Conservation (phyloP, 129 eudicot species). For the Solidago caesia region DNA sequence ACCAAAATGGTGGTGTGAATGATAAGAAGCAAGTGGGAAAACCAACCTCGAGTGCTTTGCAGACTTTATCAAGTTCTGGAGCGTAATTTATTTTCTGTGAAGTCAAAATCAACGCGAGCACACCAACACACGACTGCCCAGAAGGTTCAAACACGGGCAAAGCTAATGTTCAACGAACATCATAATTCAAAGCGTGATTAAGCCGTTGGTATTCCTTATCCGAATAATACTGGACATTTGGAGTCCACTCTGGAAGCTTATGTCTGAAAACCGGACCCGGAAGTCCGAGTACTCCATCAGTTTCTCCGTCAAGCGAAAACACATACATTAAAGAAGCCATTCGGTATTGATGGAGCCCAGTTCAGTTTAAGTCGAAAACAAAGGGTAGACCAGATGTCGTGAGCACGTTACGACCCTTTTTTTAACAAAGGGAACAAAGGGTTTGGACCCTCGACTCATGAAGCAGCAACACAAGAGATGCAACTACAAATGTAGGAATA, state of each 20-base stretch:
- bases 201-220: slow-evolving; percentile 73
- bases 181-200: slow-evolving; percentile 67
- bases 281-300: slow-evolving; percentile 66
- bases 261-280: slow-evolving; percentile 83
- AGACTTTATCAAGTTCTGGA: slow-evolving; percentile 94
- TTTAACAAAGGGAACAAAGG: no score
- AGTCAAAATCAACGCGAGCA: slow-evolving; percentile 86
- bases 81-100: slow-evolving; percentile 85
- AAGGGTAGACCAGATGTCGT: slow-evolving; percentile 93
- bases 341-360: slow-evolving; percentile 79
- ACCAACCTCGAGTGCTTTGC: slow-evolving; percentile 95
- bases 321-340: slow-evolving; percentile 69
- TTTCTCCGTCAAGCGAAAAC: slow-evolving; percentile 66
- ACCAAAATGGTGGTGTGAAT: no score
- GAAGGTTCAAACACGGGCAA: slow-evolving; percentile 90
- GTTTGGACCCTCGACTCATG: no score
- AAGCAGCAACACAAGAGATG: no score
- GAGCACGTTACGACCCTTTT: slow-evolving; percentile 48
- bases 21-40: background rate
- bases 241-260: slow-evolving; percentile 94
- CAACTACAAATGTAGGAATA: no score
- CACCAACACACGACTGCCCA: slow-evolving; percentile 90
- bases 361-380: slow-evolving; percentile 72
- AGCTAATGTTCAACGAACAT: slow-evolving; percentile 82
- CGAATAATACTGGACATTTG: slow-evolving; percentile 90